Evolutionary conservation across 2,329 filamentous ascomycete genomes (phyloP), one percentile per base, ranked within the genome.

Genomic region (Cucurbitaria berberidis): DNA sequence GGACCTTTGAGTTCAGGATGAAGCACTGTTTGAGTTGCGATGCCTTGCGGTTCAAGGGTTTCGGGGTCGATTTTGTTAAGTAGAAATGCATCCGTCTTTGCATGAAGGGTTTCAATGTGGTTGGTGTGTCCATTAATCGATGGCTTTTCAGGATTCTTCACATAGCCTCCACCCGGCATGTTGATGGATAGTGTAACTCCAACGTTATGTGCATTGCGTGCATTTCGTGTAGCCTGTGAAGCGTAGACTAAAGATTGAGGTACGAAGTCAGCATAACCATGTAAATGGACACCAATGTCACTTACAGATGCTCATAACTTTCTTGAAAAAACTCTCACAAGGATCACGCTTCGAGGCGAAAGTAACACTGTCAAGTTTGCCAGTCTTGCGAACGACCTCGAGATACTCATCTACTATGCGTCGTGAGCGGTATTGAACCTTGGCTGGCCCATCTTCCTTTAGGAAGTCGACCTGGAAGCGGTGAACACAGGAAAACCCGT

Each of bases 331-430:
- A 13, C 85, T 86, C 45, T 89, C 80, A 68, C 90, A 95, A 0
- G 89, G 90, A 63, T 96, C 90, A 2, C 82, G 81, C 55, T 84
- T 85, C 59, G 90, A 86, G 0, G 80, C 91, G 69, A 95, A 96
- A 3, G 82, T 86, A 53, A 88, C 78, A 16, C 78, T 76, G 1
- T 81, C 76, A 0, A 83, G 70, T 44, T 77, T 78, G 0, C 90
- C 90, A 0, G 81, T 82, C 55, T 81, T 80, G 49, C 83, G 82
- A 41, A 91, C 83, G 2, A 80, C 68, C 26, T 87, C 81, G 2
- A 90, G 80, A 26, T 87, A 79, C 1, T 81, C 79, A 49, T 93
- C 86, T 0, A 84, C 84, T 45, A 89, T 88, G 19, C 85, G 81
- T 10, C 88, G 82, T 1, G 90, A 95, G 6, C 87, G 88, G 70